These are phyloP conservation scores for Rugonectria rugulosa DNA, from an alignment of 2,329 filamentous ascomycete species.

Conservation along the genomic window DNA sequence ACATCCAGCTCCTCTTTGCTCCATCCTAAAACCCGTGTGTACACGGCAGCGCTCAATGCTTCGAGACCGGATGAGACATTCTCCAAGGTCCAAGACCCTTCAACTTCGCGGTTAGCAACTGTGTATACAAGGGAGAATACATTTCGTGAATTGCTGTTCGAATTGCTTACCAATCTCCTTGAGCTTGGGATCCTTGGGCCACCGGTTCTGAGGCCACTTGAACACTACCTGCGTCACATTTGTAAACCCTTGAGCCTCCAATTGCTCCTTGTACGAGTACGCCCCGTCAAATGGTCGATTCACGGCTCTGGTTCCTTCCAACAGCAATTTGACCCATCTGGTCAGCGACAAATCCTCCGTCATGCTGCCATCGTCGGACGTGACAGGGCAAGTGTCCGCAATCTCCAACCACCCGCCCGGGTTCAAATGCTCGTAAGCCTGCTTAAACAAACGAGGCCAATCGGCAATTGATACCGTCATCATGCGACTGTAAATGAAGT, in stretches of 20 bases:
- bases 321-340: not conserved
- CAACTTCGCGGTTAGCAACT: not conserved
- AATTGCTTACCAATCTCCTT: constrained; percentile 50
- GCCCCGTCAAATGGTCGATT: not conserved
- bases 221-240: constrained; percentile 51
- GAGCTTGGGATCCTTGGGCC: constrained; percentile 56
- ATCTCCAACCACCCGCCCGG: constrained; percentile 17
- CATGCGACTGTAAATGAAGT: constrained; percentile 39
- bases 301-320: not conserved
- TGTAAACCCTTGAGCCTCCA: not conserved
- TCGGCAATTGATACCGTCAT: constrained; percentile 32
- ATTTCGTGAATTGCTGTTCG: not conserved
- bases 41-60: constrained; percentile 39
- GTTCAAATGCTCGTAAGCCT: constrained; percentile 30
- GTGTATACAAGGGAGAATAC: not conserved
- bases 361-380: not conserved
- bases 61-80: constrained; percentile 36
- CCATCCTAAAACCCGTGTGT: constrained; percentile 39
- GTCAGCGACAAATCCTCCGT: not conserved
- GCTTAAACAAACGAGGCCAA: constrained; percentile 32
- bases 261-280: not conserved
- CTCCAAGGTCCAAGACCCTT: constrained; percentile 41
- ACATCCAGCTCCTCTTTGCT: constrained; percentile 34
- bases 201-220: constrained; percentile 57
- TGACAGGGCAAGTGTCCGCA: not conserved